Conservation (phyloP, 768 basidiomycete genomes). For the Mycena rebaudengoi region DNA sequence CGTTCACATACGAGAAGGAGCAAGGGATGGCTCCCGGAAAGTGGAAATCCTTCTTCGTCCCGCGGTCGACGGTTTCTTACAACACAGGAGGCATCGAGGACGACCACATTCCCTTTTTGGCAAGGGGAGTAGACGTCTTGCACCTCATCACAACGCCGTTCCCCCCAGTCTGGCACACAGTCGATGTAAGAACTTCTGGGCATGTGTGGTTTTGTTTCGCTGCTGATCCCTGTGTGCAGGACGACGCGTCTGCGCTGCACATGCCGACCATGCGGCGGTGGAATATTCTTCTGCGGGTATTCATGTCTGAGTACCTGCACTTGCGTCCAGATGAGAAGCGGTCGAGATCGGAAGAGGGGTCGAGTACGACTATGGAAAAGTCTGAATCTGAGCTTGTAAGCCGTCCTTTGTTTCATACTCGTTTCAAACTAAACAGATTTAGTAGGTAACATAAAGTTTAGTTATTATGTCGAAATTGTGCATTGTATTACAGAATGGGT, state of each 20-base stretch:
- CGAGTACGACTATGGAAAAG: conserved; percentile 38
- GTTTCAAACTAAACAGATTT: conserved; percentile 3
- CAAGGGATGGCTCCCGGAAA: conserved; percentile 53
- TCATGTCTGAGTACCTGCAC: conserved; percentile 90
- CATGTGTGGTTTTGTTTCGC: background rate
- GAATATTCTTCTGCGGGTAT: conserved; percentile 88
- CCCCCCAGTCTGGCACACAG: conserved; percentile 88
- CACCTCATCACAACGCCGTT: conserved; percentile 93
- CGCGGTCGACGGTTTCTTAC: conserved; percentile 48
- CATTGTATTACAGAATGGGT: conserved; percentile 17
- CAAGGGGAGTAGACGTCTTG: conserved; percentile 83
- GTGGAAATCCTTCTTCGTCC: conserved; percentile 74
- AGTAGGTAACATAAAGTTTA: conserved; percentile 20
- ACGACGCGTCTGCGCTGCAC: conserved; percentile 89
- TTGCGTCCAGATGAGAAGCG: conserved; percentile 59
- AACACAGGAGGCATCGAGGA: conserved; percentile 79
- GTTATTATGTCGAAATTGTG: background rate
- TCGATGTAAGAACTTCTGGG: conserved; percentile 56
- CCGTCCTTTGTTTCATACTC: background rate
- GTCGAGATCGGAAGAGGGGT: conserved; percentile 30
- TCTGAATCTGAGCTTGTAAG: conserved; percentile 60
- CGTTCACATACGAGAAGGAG: conserved; percentile 60
- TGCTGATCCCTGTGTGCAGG: conserved; percentile 57
- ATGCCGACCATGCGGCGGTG: conserved; percentile 87
- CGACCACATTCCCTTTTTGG: conserved; percentile 93